phyloP scores from a whole-genome alignment of 2,329 filamentous ascomycete genomes.

The Scytalidium lignicola region DNA sequence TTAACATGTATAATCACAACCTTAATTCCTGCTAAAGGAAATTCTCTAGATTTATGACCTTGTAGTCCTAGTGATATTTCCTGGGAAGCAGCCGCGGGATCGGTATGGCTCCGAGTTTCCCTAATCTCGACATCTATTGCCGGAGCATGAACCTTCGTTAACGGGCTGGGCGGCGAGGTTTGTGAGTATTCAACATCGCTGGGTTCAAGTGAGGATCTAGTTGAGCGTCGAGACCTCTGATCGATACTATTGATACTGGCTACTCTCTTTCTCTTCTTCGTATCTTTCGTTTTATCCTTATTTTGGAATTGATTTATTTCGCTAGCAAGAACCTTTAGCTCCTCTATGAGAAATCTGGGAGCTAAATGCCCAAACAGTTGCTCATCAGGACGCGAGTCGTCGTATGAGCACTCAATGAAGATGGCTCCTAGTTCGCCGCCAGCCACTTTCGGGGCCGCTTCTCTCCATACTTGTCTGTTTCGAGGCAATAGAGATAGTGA shows the following conservation, averaged over 20 bases:
- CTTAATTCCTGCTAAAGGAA: slow-evolving; percentile 60
- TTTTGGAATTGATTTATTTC: slow-evolving; percentile 13
- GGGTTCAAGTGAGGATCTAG: slow-evolving; percentile 2
- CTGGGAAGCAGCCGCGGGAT: slow-evolving; percentile 14
- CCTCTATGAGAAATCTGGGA: slow-evolving; percentile 74
- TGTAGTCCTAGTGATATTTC: background rate
- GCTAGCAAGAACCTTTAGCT: slow-evolving; percentile 65
- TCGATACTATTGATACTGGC: slow-evolving; percentile 29
- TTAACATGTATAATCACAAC: slow-evolving; percentile 94
- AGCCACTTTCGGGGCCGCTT: slow-evolving; percentile 80
- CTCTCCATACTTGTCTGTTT: slow-evolving; percentile 78
- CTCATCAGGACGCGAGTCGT: slow-evolving; percentile 70
- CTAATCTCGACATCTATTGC: background rate
- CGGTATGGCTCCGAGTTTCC: background rate
- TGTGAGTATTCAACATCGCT: background rate
- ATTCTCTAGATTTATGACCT: background rate
- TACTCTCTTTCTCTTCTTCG: slow-evolving; percentile 61
- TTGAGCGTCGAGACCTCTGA: slow-evolving; percentile 6
- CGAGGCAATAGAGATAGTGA: slow-evolving; percentile 75
- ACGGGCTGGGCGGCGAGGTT: background rate
- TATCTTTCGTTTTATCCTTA: slow-evolving; percentile 29
- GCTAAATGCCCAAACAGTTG: slow-evolving; percentile 85
- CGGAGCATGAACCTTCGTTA: background rate
- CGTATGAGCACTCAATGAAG: slow-evolving; percentile 95
- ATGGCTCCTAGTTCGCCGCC: slow-evolving; percentile 69